Conservation (phyloP, 192 early-diverging fungal species). For the Obelidium mucronatum region DNA sequence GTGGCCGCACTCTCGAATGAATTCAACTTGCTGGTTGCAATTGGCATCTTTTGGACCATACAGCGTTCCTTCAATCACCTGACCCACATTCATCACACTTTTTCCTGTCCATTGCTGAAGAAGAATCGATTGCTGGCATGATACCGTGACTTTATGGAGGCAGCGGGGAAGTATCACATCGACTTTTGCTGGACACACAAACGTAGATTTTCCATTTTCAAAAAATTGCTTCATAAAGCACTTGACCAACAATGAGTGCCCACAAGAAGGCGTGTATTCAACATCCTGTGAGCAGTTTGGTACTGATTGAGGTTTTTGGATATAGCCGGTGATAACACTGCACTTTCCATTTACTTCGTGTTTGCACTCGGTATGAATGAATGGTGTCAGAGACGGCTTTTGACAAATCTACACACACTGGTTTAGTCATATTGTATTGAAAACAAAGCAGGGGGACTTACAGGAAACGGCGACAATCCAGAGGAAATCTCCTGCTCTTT, state of each 20-base stretch:
- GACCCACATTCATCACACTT: background rate
- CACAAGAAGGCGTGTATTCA: conserved; percentile 28
- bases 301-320: background rate
- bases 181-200: conserved; percentile 27
- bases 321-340: conserved; percentile 16
- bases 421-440: background rate
- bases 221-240: conserved; percentile 31
- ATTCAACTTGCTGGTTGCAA: conserved; percentile 15
- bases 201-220: background rate
- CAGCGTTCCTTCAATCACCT: conserved; percentile 13
- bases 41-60: conserved; percentile 23
- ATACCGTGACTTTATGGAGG: conserved; percentile 1
- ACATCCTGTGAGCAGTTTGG: conserved; percentile 35
- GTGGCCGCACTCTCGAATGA: conserved; percentile 34
- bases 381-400: conserved; percentile 17
- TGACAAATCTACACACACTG: background rate
- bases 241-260: conserved; percentile 21
- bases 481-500: conserved; percentile 16
- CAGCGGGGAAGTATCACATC: conserved; percentile 23
- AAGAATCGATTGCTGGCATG: conserved; percentile 24
- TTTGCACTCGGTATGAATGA: conserved; percentile 28
- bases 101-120: conserved; percentile 7
- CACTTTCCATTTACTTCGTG: conserved; percentile 35
- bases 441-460: too few species aligned
- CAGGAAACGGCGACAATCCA: conserved; percentile 14